Conservation (phyloP, 805 yeast species). For the Peterozyma toletana region DNA sequence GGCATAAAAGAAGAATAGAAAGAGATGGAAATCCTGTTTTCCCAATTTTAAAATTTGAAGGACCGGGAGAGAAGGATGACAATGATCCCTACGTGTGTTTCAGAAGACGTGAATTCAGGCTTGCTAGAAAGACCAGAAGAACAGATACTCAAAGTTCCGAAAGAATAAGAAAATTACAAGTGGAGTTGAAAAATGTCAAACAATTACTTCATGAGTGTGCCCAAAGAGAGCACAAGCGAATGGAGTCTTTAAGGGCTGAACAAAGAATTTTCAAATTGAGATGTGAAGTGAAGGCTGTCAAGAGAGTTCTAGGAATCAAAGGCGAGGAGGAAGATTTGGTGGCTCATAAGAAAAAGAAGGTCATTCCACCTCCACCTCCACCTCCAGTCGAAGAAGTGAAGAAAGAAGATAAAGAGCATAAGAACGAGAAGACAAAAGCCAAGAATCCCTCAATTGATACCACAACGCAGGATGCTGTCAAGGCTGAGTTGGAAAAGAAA, state of each 20-base stretch:
- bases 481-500: constrained; percentile 1
- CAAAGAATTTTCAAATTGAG: constrained; percentile 65
- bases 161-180: constrained; percentile 63
- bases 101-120: constrained; percentile 91
- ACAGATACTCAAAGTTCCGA: constrained; percentile 89
- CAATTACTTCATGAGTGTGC: constrained; percentile 63
- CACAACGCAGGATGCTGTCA: constrained; percentile 10
- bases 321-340: constrained; percentile 83
- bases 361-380: constrained; percentile 15
- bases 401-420: constrained; percentile 14
- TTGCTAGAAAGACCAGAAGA: constrained; percentile 91
- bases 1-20: constrained; percentile 67
- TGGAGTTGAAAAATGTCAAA: constrained; percentile 71
- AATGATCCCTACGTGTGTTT: constrained; percentile 93
- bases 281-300: constrained; percentile 61
- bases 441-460: constrained; percentile 8
- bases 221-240: constrained; percentile 61
- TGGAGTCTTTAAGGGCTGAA: constrained; percentile 57
- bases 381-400: constrained; percentile 9
- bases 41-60: constrained; percentile 79
- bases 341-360: constrained; percentile 66
- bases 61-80: constrained; percentile 83
- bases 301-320: constrained; percentile 66
- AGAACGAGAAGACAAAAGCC: constrained; percentile 13
- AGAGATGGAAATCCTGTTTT: constrained; percentile 64